Conservation (phyloP, 2,329 filamentous ascomycete species). For the Pezicula rhizophila region DNA sequence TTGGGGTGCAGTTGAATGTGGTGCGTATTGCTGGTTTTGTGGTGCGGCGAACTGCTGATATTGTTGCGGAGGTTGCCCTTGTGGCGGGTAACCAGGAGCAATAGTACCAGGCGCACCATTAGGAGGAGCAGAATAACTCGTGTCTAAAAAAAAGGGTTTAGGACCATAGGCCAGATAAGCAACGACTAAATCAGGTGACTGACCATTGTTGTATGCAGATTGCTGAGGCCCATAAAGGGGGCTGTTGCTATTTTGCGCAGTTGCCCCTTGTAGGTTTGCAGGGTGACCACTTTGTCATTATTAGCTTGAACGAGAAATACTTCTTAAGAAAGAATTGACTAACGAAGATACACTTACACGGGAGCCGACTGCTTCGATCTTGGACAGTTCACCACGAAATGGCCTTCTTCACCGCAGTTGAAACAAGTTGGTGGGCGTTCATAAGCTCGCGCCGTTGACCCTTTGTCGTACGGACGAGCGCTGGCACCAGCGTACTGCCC, state of each 20-base stretch:
- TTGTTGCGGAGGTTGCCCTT: conserved; percentile 9
- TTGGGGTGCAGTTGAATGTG: conserved; percentile 13
- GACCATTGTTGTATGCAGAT: background rate
- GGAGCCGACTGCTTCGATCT: conserved; percentile 41
- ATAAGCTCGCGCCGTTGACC: conserved; percentile 7
- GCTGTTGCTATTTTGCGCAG: background rate
- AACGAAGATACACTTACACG: conserved; percentile 37
- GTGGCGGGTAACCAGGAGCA: conserved; percentile 5
- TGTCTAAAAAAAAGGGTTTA: conserved; percentile 6
- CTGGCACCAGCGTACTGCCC: conserved; percentile 8
- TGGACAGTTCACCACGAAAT: conserved; percentile 49
- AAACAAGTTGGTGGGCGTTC: conserved; percentile 39
- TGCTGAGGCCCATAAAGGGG: background rate
- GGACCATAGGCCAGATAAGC: conserved; percentile 7
- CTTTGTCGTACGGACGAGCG: background rate
- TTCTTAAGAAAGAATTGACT: conserved; percentile 2
- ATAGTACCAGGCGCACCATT: conserved; percentile 16
- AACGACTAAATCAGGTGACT: background rate
- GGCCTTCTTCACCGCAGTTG: conserved; percentile 45
- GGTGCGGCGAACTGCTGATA: conserved; percentile 20
- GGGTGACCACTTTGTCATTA: conserved; percentile 12
- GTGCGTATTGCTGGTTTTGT: conserved; percentile 6
- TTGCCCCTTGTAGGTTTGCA: background rate
- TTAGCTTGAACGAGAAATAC: conserved; percentile 12
- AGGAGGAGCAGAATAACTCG: conserved; percentile 11